Base-by-base conservation (phyloP, 192 early-diverging fungal species). In the Funneliformis geosporum region DNA sequence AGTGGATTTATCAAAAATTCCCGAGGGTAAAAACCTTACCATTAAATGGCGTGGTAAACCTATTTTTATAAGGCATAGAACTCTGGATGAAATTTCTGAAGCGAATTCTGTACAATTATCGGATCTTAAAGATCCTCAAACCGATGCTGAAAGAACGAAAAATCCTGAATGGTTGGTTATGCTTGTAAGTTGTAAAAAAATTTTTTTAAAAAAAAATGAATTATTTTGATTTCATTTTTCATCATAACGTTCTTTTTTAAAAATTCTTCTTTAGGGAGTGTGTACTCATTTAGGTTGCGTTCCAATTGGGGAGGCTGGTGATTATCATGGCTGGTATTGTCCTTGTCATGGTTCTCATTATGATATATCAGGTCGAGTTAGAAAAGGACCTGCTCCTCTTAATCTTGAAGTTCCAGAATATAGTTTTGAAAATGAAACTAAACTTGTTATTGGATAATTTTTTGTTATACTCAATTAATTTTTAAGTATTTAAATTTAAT, bases 41-140 rank as follows among this genome's bases (percentile, higher is more conserved):
- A 87, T 99, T 87, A 99, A 99, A 92, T 99, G 97, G 97, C 93
- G 96, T 82, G 97, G 97, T 86, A 99, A 99, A 92, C 97, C 97
- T 44, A 92, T 99, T 70, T 97, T 98, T 83, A 93, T 99, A 80
- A 93, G 96, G 84, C 97, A 99, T 88, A 92, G 97, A 80, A 99
- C 97, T 42, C 87, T 90, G 25, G 94, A 92, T 75, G 97, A 99
- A 85, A 99, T 99, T 79, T 91, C 90, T 9, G 97, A 98, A 83
- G 96, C 96, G 76, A 94, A 96, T 83, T 60, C 85, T 44, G 92
- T 95, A 76, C 90, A 91, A 83, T 81, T 99, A 73, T 65, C 87
- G 64, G 91, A 93, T 75, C 90, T 99, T 75, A 94, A 94, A 79
- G 94, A 99, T 87, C 95, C 94, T 64, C 93, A 99, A 88, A 89